phyloP scores from a whole-genome alignment of 768 basidiomycete genomes.

The Boletus rex-veris region DNA sequence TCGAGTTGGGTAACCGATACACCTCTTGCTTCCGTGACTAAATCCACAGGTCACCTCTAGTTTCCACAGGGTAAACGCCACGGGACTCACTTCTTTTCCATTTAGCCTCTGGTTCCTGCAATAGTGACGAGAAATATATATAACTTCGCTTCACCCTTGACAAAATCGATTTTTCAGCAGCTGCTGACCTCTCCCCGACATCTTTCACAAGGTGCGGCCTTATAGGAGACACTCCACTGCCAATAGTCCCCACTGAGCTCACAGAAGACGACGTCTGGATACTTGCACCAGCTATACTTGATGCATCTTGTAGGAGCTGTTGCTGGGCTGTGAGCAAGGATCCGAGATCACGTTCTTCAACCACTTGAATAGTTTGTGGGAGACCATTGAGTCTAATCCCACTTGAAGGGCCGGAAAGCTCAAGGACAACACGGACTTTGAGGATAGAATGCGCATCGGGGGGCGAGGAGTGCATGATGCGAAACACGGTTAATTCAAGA shows the following conservation, averaged over 20 bases:
- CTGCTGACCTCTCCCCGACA: constrained; percentile 47
- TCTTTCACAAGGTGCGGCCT: constrained; percentile 35
- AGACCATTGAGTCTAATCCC: constrained; percentile 87
- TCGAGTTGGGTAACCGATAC: constrained; percentile 95
- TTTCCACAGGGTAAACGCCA: neutral
- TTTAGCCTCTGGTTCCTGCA: constrained; percentile 98
- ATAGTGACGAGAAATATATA: constrained; percentile 94
- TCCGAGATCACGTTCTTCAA: constrained; percentile 66
- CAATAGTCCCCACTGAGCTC: constrained; percentile 45
- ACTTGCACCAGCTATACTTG: constrained; percentile 65
- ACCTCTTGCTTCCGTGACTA: constrained; percentile 81
- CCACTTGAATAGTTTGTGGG: constrained; percentile 59
- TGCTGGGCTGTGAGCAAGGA: constrained; percentile 42
- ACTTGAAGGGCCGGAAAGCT: constrained; percentile 71
- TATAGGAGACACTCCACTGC: constrained; percentile 30
- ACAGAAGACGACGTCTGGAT: constrained; percentile 64
- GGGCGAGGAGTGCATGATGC: constrained; percentile 68
- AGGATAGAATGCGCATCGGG: constrained; percentile 73
- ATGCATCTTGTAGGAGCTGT: constrained; percentile 63
- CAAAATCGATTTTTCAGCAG: constrained; percentile 78
- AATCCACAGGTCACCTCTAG: constrained; percentile 7
- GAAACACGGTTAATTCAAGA: constrained; percentile 56
- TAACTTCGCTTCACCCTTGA: constrained; percentile 89
- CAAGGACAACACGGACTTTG: constrained; percentile 76
- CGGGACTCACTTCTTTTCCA: constrained; percentile 77